Base-by-base conservation (phyloP, 2,329 filamentous ascomycete species). In the Zymoseptoria tritici region DNA sequence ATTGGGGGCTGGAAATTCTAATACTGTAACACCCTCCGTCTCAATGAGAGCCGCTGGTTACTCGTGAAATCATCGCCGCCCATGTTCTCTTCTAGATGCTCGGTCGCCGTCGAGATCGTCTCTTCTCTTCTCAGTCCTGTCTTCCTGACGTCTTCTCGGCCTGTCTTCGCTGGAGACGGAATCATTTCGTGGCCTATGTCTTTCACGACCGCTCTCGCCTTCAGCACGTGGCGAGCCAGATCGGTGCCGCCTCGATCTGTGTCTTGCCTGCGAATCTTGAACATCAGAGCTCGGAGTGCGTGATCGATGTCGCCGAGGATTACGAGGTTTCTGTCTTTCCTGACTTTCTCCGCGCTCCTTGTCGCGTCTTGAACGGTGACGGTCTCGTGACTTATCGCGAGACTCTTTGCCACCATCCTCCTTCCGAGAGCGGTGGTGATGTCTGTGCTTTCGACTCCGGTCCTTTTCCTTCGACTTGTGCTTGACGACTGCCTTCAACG, bases 401-500 rank as follows among this genome's bases (percentile, higher is more conserved):
- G 54, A 51, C 42, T 54, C 31, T 21, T 42, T 29, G 21, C 26
- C 24, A 36, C 51, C 16, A 21, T 22, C 24, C 7, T 26, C 21
- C 36, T 54, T 58, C 16, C 42, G 52, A 50, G 57, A 58, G 16
- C 52, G 57, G 36, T 58, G 57, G 42, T 54, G 56, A 31, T 58
- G 57, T 22, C 57, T 58, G 13, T 58, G 57, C 22, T 29, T 54
- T 16, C 52, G 20, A 9, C 52, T n/a, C 24, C 58, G 56, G 9
- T 64, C 76, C 60, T 71, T 72, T 49, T 65, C 80, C 67, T 78
- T 81, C 13, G 81, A 78, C 59, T 79, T 78, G 67, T 70, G 76
- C 70, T 75, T 81, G 52, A 80, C 79, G 56, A 81, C 72, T 66
- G 76, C 81, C 64, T 80, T 79, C 66, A 89, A 75, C 2, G 90